Conservation (phyloP, 257 asterid species). For the Thymus mandschuricus region DNA sequence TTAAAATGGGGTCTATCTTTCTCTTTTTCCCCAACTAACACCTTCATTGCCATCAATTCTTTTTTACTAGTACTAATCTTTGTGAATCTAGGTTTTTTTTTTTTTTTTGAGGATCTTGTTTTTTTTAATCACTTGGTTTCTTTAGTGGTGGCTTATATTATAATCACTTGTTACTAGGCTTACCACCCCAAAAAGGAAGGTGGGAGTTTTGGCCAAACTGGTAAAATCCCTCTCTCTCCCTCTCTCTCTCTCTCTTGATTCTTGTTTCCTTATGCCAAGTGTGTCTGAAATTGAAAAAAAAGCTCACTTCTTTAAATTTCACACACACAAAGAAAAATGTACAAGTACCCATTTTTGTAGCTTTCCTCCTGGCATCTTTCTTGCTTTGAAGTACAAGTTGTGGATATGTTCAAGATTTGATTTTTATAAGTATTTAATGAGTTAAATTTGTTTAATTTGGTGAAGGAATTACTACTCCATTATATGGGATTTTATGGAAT, state of each 20-base stretch:
- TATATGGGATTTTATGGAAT: neutral
- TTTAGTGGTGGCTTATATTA: too few species aligned
- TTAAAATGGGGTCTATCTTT: conserved; percentile 31
- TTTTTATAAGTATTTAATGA: neutral
- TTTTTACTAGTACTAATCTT: neutral
- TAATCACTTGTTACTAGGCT: conserved; percentile 45
- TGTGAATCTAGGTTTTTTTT: neutral
- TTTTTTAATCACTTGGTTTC: too few species aligned
- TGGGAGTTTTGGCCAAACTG: conserved; percentile 24
- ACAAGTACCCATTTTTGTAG: conserved; percentile 13
- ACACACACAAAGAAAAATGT: neutral
- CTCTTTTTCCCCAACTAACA: conserved; percentile 34
- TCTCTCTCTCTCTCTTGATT: neutral
- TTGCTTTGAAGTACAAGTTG: neutral
- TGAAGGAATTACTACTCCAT: neutral
- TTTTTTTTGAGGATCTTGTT: too few species aligned
- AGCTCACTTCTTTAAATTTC: conserved; percentile 7
- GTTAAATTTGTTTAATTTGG: neutral
- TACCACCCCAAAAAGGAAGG: conserved; percentile 48
- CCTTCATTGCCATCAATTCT: neutral
- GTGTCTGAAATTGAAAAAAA: conserved; percentile 6
- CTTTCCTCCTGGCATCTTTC: conserved; percentile 26
- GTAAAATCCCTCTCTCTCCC: conserved; percentile 1
- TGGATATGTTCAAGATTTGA: neutral
- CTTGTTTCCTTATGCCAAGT: conserved; percentile 14